A percentile compares a stretch with the other conserved stretches of the same genome.
Conservation (phyloP, 2,329 filamentous ascomycete genomes). For the Myriosclerotinia duriaeana region DNA sequence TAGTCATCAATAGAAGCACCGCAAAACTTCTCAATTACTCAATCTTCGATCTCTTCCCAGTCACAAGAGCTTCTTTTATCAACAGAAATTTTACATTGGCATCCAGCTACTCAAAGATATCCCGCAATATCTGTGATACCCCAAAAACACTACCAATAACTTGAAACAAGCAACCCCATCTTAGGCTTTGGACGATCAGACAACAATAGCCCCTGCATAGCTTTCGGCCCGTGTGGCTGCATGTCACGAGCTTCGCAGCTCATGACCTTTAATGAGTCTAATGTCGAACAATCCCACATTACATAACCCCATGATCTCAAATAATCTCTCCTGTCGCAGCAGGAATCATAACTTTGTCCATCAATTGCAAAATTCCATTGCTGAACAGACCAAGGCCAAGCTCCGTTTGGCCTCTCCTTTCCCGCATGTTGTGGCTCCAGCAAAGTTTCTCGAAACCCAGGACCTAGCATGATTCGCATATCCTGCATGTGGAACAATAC, state of each 20-base stretch:
- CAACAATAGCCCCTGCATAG: neutral
- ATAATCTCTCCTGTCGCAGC: neutral
- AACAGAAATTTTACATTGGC: too few species aligned
- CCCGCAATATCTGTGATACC: too few species aligned
- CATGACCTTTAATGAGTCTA: neutral
- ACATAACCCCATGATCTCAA: neutral
- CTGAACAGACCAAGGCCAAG: neutral
- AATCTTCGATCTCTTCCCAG: too few species aligned
- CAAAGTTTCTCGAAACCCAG: neutral
- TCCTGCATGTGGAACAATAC: neutral
- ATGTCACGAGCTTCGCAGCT: neutral
- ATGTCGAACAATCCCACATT: neutral
- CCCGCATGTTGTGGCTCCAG: neutral
- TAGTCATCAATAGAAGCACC: too few species aligned
- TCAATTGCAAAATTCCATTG: neutral
- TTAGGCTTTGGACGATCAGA: neutral
- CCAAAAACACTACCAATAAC: too few species aligned
- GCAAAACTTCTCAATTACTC: too few species aligned
- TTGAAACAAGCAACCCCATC: neutral
- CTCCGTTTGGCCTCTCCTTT: neutral
- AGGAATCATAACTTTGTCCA: neutral
- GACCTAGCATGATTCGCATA: neutral
- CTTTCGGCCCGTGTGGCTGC: neutral
- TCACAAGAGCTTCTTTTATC: too few species aligned
- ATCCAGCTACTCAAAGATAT: too few species aligned